Evolutionary conservation across 148 eudicot genomes (phyloP).

Genomic region (Spergularia marina): DNA sequence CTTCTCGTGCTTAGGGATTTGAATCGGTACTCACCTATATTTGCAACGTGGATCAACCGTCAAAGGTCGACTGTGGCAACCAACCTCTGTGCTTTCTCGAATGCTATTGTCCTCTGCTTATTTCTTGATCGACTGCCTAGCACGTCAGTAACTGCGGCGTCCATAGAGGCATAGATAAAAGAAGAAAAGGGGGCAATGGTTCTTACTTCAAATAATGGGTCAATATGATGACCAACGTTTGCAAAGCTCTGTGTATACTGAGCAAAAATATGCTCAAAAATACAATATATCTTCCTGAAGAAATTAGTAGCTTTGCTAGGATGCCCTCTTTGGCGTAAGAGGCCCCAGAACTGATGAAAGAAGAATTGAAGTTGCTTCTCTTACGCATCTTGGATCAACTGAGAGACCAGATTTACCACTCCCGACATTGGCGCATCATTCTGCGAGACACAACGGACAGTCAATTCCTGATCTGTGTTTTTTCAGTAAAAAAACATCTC

Average conservation of each 20-base stretch:
- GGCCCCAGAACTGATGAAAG: neutral
- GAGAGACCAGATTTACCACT: conserved; percentile 71
- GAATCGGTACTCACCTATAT: no score
- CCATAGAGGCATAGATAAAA: no score
- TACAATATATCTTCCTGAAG: neutral
- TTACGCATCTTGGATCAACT: conserved; percentile 47
- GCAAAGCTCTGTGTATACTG: neutral
- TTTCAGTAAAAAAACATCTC: neutral
- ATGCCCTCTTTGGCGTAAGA: neutral
- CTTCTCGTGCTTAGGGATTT: no score
- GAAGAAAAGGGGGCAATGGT: neutral
- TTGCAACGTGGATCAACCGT: no score
- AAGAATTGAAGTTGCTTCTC: neutral
- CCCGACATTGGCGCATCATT: conserved; percentile 79
- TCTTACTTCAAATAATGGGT: neutral
- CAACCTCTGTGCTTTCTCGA: no score
- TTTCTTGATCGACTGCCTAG: no score
- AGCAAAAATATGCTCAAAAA: neutral
- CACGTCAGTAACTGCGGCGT: no score
- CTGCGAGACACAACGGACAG: conserved; percentile 36
- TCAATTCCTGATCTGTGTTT: neutral
- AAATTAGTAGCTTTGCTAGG: neutral
- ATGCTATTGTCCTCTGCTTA: no score
- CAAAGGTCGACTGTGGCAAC: no score
- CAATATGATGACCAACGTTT: neutral